Percentiles rank a stretch among this genome's conserved stretches.
phyloP scores from a whole-genome alignment of 139 green algal genomes.

The Haematococcus sp. region DNA sequence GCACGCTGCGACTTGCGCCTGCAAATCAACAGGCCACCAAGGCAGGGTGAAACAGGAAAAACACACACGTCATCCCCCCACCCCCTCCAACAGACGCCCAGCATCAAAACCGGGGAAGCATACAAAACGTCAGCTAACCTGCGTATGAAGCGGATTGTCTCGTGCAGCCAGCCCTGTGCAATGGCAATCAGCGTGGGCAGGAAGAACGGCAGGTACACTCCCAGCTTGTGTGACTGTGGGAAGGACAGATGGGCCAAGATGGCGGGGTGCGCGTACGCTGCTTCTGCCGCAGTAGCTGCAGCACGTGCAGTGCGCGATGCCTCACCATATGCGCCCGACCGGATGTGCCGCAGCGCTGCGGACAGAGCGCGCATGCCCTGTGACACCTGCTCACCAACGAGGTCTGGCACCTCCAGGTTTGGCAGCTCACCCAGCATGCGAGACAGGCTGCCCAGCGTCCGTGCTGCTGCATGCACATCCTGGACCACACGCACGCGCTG shows the following conservation, averaged over 20 bases:
- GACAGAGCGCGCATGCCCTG: not conserved
- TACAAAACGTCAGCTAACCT: too few species aligned
- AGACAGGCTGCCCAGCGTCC: conserved; percentile 35
- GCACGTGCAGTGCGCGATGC: conserved; percentile 5
- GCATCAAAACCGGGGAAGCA: too few species aligned
- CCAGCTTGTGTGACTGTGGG: conserved; percentile 48
- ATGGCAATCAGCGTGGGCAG: conserved; percentile 20
- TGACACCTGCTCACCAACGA: conserved; percentile 48
- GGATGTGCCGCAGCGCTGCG: not conserved
- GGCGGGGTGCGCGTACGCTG: conserved; percentile 54
- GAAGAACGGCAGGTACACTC: conserved; percentile 54
- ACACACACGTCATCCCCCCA: too few species aligned
- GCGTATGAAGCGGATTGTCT: too few species aligned
- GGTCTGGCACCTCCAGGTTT: conserved; percentile 56
- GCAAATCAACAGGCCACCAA: too few species aligned
- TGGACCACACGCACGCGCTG: conserved; percentile 8
- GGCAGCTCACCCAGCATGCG: conserved; percentile 38
- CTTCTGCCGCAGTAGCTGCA: conserved; percentile 27
- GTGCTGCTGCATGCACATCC: conserved; percentile 19
- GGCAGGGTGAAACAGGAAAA: too few species aligned
- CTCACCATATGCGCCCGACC: conserved; percentile 6
- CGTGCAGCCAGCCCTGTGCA: too few species aligned
- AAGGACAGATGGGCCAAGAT: conserved; percentile 58
- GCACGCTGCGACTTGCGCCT: too few species aligned
- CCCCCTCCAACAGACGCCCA: too few species aligned